These are phyloP conservation scores for Carex kokanica DNA, from an alignment of 176 grass and related monocot genomes.

Conservation along the genomic window DNA sequence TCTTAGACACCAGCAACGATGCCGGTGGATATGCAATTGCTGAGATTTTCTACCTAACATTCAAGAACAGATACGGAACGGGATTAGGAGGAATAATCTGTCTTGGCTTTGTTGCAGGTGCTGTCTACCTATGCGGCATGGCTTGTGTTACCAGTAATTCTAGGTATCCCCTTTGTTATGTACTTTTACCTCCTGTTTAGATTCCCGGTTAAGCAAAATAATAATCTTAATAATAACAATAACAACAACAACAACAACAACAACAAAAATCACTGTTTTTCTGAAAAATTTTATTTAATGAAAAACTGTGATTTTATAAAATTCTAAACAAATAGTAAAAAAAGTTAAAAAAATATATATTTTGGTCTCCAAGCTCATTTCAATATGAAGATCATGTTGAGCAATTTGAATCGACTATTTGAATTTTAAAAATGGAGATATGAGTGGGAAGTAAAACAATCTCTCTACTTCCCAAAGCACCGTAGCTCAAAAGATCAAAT, in stretches of 20 bases:
- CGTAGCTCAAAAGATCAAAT: neutral
- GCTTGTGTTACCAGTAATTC: conserved; percentile 55
- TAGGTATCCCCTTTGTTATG: conserved; percentile 32
- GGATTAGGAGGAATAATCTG: conserved; percentile 51
- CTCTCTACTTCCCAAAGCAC: no score
- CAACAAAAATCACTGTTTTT: no score
- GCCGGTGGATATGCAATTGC: conserved; percentile 71
- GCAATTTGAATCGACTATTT: no score
- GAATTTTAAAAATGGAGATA: no score
- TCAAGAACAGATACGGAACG: conserved; percentile 44
- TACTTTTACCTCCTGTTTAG: neutral
- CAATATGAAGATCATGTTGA: no score
- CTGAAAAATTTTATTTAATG: no score
- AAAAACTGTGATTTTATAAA: no score
- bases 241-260: no score
- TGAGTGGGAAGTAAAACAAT: no score
- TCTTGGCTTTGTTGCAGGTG: conserved; percentile 41
- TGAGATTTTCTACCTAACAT: conserved; percentile 43
- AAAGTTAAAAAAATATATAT: no score
- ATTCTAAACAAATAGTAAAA: no score
- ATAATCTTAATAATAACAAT: neutral
- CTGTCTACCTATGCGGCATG: conserved; percentile 48
- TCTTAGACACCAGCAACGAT: conserved; percentile 44
- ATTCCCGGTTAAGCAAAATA: neutral
- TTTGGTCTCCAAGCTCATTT: no score